A percentile compares a stretch with the other conserved stretches of the same genome.
Conservation (phyloP, 148 eudicot species). For the Drosera capensis region DNA sequence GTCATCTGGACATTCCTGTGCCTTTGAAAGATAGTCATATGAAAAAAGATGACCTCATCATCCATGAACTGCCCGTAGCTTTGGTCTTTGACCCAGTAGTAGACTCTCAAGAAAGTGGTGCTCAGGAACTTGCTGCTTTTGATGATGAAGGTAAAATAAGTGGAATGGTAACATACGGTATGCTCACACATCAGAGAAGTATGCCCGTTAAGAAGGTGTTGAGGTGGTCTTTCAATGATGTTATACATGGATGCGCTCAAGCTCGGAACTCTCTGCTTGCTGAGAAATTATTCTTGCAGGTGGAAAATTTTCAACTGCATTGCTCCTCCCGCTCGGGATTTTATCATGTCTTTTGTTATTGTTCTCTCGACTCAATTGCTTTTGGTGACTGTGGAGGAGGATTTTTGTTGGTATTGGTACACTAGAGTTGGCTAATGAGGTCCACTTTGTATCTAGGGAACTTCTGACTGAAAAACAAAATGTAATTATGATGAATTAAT, state of each 20-base stretch:
- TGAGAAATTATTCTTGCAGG: slow-evolving; percentile 66
- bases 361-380: neutral
- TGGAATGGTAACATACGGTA: slow-evolving; percentile 9
- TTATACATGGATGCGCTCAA: slow-evolving; percentile 54
- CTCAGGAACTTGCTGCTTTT: slow-evolving; percentile 2
- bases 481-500: too few species aligned
- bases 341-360: neutral
- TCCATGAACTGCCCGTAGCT: slow-evolving; percentile 12
- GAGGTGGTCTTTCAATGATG: slow-evolving; percentile 58
- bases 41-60: slow-evolving; percentile 10
- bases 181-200: slow-evolving; percentile 10
- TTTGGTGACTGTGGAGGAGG: neutral
- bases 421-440: too few species aligned
- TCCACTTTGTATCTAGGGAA: too few species aligned
- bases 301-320: slow-evolving; percentile 7
- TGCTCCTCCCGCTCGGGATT: neutral
- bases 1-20: slow-evolving; percentile 60
- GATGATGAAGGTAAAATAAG: slow-evolving; percentile 8
- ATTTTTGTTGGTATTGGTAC: too few species aligned
- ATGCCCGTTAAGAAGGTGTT: slow-evolving; percentile 34
- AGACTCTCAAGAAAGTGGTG: slow-evolving; percentile 10
- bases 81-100: slow-evolving; percentile 14
- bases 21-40: slow-evolving; percentile 21
- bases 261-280: slow-evolving; percentile 29
- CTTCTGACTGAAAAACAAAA: too few species aligned